phyloP scores from a whole-genome alignment of 1,139 yeast genomes.

The Debaryomycetaceae sp. region DNA sequence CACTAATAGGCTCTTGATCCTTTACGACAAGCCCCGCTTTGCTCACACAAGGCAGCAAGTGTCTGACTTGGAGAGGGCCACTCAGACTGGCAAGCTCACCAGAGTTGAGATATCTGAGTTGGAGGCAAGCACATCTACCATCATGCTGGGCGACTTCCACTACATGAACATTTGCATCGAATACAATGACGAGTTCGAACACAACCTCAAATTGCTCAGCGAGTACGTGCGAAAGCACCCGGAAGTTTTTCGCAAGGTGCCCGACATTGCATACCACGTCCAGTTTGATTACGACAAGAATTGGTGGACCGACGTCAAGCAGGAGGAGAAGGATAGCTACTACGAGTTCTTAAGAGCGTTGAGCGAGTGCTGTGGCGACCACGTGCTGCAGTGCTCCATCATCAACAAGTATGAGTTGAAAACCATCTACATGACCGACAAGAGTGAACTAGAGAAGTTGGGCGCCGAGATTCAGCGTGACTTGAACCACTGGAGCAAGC shows the following conservation, averaged over 20 bases:
- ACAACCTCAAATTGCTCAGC: conserved; percentile 18
- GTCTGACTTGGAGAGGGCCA: conserved; percentile 14
- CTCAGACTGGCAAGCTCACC: conserved; percentile 1
- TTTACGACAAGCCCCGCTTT: conserved; percentile 29
- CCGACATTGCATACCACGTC: conserved; percentile 33
- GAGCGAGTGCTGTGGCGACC: conserved; percentile 19
- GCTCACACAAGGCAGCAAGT: conserved; percentile 26
- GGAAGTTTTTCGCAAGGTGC: conserved; percentile 15
- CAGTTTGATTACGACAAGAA: conserved; percentile 32
- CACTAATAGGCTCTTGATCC: conserved; percentile 23
- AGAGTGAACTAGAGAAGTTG: conserved; percentile 27
- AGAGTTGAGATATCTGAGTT: conserved; percentile 2
- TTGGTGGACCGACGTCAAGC: conserved; percentile 37
- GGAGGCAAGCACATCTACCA: conserved; percentile 10
- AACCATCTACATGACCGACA: conserved; percentile 33
- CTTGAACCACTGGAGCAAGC: conserved; percentile 31
- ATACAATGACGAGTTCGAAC: conserved; percentile 27
- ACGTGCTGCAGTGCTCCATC: conserved; percentile 37
- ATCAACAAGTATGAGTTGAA: conserved; percentile 35
- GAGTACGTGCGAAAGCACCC: conserved; percentile 20
- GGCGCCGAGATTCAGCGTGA: conserved; percentile 41
- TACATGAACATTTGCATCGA: conserved; percentile 33
- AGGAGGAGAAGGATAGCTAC: conserved; percentile 24
- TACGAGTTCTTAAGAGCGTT: conserved; percentile 21
- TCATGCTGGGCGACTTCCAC: conserved; percentile 14